A percentile compares a stretch with the other conserved stretches of the same genome.
Conservation (phyloP, 2,329 filamentous ascomycete genomes). For the Pseudogymnoascus pannorum region DNA sequence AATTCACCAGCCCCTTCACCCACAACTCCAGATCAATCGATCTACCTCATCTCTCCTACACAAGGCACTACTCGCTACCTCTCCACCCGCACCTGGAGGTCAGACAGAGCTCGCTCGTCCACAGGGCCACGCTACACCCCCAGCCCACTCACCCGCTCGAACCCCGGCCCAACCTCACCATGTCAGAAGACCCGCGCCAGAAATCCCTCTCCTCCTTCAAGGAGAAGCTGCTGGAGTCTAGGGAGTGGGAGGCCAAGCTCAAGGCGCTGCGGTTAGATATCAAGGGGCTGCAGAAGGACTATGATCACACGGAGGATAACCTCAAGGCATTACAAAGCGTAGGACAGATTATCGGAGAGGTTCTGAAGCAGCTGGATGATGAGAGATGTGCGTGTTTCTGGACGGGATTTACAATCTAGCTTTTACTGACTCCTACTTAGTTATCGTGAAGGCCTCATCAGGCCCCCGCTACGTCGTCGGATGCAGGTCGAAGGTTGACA, state of each 20-base stretch:
- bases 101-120: neutral
- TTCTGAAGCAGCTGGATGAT: constrained; percentile 96
- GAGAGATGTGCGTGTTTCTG: constrained; percentile 74
- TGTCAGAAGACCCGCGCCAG: constrained; percentile 46
- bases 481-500: constrained; percentile 97
- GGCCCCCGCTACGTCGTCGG: constrained; percentile 97
- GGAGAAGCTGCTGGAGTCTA: constrained; percentile 78
- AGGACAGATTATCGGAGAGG: constrained; percentile 97
- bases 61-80: neutral
- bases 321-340: constrained; percentile 99
- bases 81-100: neutral
- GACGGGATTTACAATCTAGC: neutral
- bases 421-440: constrained; percentile 40
- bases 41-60: neutral
- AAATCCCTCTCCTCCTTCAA: constrained; percentile 73
- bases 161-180: constrained; percentile 1
- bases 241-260: constrained; percentile 98
- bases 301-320: constrained; percentile 95
- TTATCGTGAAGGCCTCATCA: constrained; percentile 97
- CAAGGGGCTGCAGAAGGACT: constrained; percentile 90
- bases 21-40: neutral
- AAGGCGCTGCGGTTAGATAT: constrained; percentile 92
- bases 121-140: neutral
- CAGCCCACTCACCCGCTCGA: neutral
- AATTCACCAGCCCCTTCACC: neutral